phyloP scores from a whole-genome alignment of 2,329 filamentous ascomycete genomes.

The Colletotrichum euphorbiae region DNA sequence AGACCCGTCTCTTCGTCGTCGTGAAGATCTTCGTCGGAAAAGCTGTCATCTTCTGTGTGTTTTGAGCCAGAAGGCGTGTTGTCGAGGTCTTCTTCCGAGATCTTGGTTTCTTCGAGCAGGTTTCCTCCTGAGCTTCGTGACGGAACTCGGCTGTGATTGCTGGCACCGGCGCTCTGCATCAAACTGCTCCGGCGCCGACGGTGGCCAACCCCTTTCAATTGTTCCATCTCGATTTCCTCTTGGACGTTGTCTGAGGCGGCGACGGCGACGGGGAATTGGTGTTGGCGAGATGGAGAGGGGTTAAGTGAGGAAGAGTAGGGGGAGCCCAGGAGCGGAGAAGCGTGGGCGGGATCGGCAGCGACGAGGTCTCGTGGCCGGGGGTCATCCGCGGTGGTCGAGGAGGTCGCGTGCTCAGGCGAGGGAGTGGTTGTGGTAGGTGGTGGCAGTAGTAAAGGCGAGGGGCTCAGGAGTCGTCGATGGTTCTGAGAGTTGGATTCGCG shows the following conservation, averaged over 20 bases:
- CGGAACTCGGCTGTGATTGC: constrained; percentile 43
- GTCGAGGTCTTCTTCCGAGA: constrained; percentile 56
- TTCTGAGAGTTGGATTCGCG: constrained; percentile 16
- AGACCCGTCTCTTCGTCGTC: constrained; percentile 93
- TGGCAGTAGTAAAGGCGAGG: constrained; percentile 33
- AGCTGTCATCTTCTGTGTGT: constrained; percentile 62
- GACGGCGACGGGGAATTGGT: constrained; percentile 20
- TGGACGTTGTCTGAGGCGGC: constrained; percentile 20
- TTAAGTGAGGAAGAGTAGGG: constrained; percentile 18
- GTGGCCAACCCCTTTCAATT: constrained; percentile 61
- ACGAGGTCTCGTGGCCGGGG: constrained; percentile 19
- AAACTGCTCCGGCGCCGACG: constrained; percentile 68
- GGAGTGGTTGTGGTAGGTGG: constrained; percentile 26
- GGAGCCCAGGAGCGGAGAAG: constrained; percentile 22
- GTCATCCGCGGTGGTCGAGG: constrained; percentile 24
- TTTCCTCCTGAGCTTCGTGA: constrained; percentile 45
- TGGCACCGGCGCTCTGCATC: constrained; percentile 53
- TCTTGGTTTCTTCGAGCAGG: constrained; percentile 57
- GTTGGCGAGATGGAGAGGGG: background rate
- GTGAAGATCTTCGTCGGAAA: constrained; percentile 78
- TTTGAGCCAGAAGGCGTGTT: constrained; percentile 44
- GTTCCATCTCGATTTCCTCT: constrained; percentile 67
- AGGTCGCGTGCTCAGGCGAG: constrained; percentile 37
- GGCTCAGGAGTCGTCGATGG: constrained; percentile 26
- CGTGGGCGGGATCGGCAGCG: constrained; percentile 24